These are phyloP conservation scores for Colletotrichum sojae DNA, from an alignment of 2,329 filamentous ascomycete species.

Conservation along the genomic window DNA sequence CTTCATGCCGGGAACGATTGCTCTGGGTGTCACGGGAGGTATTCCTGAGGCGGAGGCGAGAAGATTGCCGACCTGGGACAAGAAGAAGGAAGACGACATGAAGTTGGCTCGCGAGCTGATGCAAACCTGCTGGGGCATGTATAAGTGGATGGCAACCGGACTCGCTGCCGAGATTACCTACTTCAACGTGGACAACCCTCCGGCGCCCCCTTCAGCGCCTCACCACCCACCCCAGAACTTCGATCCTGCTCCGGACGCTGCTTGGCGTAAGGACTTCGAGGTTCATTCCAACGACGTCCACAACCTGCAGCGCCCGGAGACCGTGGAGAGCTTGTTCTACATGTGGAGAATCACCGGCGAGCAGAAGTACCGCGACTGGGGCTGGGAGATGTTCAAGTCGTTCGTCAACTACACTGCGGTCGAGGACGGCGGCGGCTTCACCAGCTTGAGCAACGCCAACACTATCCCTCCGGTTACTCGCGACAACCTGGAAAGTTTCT, in stretches of 20 bases:
- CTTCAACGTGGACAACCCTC: slow-evolving; percentile 82
- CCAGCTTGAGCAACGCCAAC: slow-evolving; percentile 83
- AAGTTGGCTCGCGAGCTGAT: slow-evolving; percentile 89
- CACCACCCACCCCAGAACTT: slow-evolving; percentile 65
- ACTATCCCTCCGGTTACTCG: slow-evolving; percentile 75
- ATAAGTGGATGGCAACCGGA: slow-evolving; percentile 89
- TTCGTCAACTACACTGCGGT: slow-evolving; percentile 91
- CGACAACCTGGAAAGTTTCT: slow-evolving; percentile 99
- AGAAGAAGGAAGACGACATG: slow-evolving; percentile 89
- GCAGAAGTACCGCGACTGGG: slow-evolving; percentile 91
- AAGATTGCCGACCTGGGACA: slow-evolving; percentile 79
- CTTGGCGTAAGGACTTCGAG: slow-evolving; percentile 83
- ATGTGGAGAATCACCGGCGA: slow-evolving; percentile 99
- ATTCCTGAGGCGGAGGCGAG: slow-evolving; percentile 81
- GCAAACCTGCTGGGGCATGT: slow-evolving; percentile 99
- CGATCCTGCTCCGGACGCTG: slow-evolving; percentile 65
- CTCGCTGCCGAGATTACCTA: slow-evolving; percentile 96
- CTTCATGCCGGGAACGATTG: slow-evolving; percentile 97
- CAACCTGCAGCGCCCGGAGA: slow-evolving; percentile 96
- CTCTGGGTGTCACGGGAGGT: slow-evolving; percentile 87
- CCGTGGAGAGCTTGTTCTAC: slow-evolving; percentile 95
- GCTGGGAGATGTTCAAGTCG: slow-evolving; percentile 97
- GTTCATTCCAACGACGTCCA: slow-evolving; percentile 89
- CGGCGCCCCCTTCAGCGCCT: slow-evolving; percentile 71
- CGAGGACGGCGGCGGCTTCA: slow-evolving; percentile 83